These are phyloP conservation scores for Agrocybe praecox DNA, from an alignment of 768 basidiomycete genomes.

Conservation along the genomic window DNA sequence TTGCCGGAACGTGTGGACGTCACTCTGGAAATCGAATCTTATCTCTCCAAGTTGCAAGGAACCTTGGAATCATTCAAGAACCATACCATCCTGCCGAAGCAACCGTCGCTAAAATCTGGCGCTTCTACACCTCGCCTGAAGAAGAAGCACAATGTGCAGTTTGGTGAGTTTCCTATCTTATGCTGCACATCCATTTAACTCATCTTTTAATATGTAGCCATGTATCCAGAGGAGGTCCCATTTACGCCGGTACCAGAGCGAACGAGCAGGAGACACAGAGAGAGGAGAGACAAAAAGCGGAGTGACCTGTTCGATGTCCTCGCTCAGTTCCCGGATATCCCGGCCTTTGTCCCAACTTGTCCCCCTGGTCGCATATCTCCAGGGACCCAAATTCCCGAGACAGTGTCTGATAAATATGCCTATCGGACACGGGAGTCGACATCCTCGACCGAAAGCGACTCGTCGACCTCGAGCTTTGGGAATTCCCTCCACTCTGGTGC, in stretches of 20 bases:
- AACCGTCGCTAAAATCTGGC: not conserved
- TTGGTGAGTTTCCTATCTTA: constrained; percentile 8
- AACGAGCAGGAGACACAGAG: not conserved
- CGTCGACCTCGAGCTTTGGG: constrained; percentile 9
- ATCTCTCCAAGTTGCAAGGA: not conserved
- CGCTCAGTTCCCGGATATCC: constrained; percentile 20
- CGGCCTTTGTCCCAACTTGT: constrained; percentile 6
- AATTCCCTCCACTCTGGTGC: no score
- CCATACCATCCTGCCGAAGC: not conserved
- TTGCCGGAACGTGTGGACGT: not conserved
- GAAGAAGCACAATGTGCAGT: constrained; percentile 12
- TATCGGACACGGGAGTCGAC: not conserved
- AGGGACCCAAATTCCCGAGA: not conserved
- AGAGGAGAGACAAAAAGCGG: not conserved
- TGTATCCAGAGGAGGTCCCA: not conserved
- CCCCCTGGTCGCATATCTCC: not conserved
- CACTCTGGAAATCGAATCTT: not conserved
- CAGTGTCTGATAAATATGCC: not conserved
- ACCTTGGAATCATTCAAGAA: not conserved
- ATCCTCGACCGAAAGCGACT: not conserved
- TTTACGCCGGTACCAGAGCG: not conserved
- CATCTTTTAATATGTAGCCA: not conserved
- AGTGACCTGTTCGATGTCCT: constrained; percentile 19
- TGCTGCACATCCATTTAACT: not conserved
- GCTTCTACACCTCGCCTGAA: not conserved